These are phyloP conservation scores for Taxawa tesnikishii DNA, from an alignment of 2,329 filamentous ascomycete species.

Conservation along the genomic window DNA sequence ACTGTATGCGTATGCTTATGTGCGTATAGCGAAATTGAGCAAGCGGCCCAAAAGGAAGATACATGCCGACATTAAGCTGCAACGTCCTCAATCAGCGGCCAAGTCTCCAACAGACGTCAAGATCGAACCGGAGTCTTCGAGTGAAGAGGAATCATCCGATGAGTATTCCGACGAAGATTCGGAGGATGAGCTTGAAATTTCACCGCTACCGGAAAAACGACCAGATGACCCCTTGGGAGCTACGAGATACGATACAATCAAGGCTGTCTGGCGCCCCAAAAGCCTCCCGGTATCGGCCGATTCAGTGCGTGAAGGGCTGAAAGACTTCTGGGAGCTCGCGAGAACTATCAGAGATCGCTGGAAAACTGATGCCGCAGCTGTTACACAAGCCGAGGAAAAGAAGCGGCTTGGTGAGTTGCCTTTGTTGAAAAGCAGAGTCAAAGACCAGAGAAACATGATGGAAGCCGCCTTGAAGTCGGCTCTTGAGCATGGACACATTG, in stretches of 20 bases:
- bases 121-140: conserved; percentile 8
- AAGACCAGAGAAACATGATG: conserved; percentile 44
- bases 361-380: conserved; percentile 44
- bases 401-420: conserved; percentile 41
- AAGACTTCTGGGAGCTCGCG: conserved; percentile 47
- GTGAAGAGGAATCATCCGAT: conserved; percentile 15
- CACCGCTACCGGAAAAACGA: conserved; percentile 40
- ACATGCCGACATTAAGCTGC: not conserved
- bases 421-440: conserved; percentile 43
- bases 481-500: conserved; percentile 32
- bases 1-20: not conserved
- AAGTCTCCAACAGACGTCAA: conserved; percentile 3
- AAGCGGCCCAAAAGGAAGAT: conserved; percentile 19
- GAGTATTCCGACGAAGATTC: conserved; percentile 31
- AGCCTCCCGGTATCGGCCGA: conserved; percentile 36
- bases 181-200: conserved; percentile 40
- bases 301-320: conserved; percentile 42
- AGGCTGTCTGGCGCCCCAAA: conserved; percentile 47
- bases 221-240: conserved; percentile 41
- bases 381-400: conserved; percentile 46
- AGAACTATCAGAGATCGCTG: conserved; percentile 48
- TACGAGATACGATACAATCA: conserved; percentile 46
- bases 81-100: not conserved
- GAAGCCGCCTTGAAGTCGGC: conserved; percentile 36
- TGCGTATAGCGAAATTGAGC: conserved; percentile 18